Conservation (phyloP, 768 basidiomycete genomes). For the Nidularia pulvinata region DNA sequence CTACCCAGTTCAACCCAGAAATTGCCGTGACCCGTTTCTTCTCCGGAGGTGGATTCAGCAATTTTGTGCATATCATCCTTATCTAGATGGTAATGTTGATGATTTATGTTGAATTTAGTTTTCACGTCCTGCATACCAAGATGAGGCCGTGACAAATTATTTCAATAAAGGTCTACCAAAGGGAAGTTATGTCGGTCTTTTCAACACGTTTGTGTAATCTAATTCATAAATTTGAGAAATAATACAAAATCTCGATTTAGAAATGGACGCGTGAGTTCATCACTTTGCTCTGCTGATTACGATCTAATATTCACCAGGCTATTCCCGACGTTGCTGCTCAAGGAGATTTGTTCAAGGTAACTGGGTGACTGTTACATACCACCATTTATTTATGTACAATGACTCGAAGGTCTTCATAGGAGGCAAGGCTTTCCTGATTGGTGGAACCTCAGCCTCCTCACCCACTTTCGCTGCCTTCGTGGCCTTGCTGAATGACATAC, state of each 20-base stretch:
- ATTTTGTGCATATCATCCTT: conserved; percentile 40
- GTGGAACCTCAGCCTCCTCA: conserved; percentile 63
- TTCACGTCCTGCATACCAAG: conserved; percentile 8
- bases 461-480: conserved; percentile 65
- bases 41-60: conserved; percentile 76
- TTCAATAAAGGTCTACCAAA: neutral
- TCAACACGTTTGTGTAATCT: neutral
- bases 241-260: too few species aligned
- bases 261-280: too few species aligned
- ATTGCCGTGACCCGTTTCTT: conserved; percentile 44
- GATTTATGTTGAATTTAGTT: conserved; percentile 23
- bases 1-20: conserved; percentile 45
- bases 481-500: conserved; percentile 61
- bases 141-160: neutral
- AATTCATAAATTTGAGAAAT: too few species aligned
- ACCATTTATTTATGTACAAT: too few species aligned
- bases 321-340: conserved; percentile 69
- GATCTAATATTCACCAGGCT: too few species aligned
- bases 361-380: too few species aligned
- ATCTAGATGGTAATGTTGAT: conserved; percentile 22
- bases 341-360: neutral
- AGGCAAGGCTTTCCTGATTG: conserved; percentile 33
- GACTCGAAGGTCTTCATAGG: conserved; percentile 44
- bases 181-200: conserved; percentile 1
- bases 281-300: too few species aligned